Base-by-base conservation (phyloP, 2,329 filamentous ascomycete species). In the Hymenoscyphus salicellus region DNA sequence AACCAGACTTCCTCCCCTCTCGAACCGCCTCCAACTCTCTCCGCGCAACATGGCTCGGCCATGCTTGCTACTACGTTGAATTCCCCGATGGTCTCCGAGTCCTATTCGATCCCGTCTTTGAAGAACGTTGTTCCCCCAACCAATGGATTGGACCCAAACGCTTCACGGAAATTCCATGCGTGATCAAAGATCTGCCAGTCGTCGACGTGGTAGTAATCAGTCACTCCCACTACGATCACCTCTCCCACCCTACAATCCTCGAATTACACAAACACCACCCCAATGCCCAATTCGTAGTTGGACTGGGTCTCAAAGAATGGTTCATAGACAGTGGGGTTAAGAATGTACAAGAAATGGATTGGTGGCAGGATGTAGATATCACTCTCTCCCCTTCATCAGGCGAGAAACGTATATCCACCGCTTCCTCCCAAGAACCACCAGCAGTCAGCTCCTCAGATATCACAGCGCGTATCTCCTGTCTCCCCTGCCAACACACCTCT, bases 71-170 rank as follows among this genome's bases (percentile, higher is more conserved):
- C 80, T 93, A 92, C 73, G 86, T 96, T 71, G 94, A 97, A 77
- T 97, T 93, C 72, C 92, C 93, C 1, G 84, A 85, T 16, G 94
- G 94, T 0, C 81, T 98, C 61, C 88, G 94, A 62, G 92, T 96
- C 3, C 85, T 98, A 3, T 97, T 97, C 76, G 94, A 97, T 74
- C 94, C 94, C 1, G 93, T 97, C 38, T 96, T 97, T 70, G 92
- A 94, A 75, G 87, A 92, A 68, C 87, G 92, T 71, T 97, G 94
- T 79, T 88, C 89, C 33, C 94, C 94, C 0, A 82, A 94, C 70
- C 82, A 81, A 43, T 87, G 87, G 69, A 73, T 90, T 63, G 87
- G 87, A 0, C 90, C 93, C 1, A 91, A 90, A 78, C 84, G 94
- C 59, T 97, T 86, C 78, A 96, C 93, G 0, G 82, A 87, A 26